These are phyloP conservation scores for Pythium angustatum DNA, from an alignment of 352 stramenopile genomes.

Conservation along the genomic window DNA sequence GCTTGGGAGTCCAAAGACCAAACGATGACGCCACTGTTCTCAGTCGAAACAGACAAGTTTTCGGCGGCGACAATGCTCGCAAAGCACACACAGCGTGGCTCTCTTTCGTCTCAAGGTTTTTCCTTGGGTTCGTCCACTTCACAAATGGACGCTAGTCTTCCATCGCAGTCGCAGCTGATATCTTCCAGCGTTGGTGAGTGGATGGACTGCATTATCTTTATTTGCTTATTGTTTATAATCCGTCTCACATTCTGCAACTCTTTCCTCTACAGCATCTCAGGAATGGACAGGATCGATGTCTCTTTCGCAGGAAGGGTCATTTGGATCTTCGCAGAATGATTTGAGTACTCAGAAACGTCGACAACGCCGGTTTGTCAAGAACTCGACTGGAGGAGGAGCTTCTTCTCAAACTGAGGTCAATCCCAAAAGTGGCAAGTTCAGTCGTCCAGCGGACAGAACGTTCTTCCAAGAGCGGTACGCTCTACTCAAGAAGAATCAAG, in stretches of 20 bases:
- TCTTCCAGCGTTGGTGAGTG: slow-evolving; percentile 22
- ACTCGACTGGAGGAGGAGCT: neutral
- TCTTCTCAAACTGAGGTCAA: neutral
- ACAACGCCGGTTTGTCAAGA: slow-evolving; percentile 38
- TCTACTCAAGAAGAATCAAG: slow-evolving; percentile 51
- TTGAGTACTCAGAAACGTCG: neutral
- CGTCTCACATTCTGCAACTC: neutral
- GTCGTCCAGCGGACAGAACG: slow-evolving; percentile 30
- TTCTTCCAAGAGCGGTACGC: slow-evolving; percentile 72
- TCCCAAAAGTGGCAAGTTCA: slow-evolving; percentile 2
- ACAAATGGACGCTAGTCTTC: slow-evolving; percentile 10
- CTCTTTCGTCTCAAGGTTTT: slow-evolving; percentile 10
- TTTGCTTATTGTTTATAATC: no score
- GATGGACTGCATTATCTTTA: neutral
- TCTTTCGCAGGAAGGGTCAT: slow-evolving; percentile 12
- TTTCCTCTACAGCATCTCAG: slow-evolving; percentile 18
- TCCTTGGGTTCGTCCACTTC: slow-evolving; percentile 5
- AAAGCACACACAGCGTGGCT: neutral
- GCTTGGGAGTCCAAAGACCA: slow-evolving; percentile 66
- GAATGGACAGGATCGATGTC: slow-evolving; percentile 3
- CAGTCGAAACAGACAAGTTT: slow-evolving; percentile 63
- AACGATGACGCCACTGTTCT: slow-evolving; percentile 79
- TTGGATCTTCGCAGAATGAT: slow-evolving; percentile 12
- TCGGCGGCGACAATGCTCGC: slow-evolving; percentile 23
- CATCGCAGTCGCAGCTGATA: slow-evolving; percentile 29